A percentile compares a stretch with the other conserved stretches of the same genome.
Conservation (phyloP, 495 filamentous ascomycete genomes). For the Penicillium crystallinum region DNA sequence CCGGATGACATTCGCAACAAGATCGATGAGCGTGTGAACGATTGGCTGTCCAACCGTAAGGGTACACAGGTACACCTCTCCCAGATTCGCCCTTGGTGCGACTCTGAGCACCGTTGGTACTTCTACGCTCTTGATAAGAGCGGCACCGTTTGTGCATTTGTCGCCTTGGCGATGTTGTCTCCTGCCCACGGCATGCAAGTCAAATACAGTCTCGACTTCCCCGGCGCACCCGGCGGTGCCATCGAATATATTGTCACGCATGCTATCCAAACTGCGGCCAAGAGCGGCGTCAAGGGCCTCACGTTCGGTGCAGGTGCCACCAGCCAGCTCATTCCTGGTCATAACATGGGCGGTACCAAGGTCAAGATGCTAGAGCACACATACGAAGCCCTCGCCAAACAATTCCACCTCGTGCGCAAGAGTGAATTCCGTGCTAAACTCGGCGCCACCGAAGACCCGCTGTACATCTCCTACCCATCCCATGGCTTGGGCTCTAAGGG, state of each 20-base stretch:
- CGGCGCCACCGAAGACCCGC: constrained; percentile 67
- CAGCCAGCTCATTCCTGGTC: constrained; percentile 59
- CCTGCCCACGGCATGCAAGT: constrained; percentile 78
- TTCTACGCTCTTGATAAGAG: constrained; percentile 65
- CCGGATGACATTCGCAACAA: constrained; percentile 58
- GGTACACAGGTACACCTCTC: constrained; percentile 82
- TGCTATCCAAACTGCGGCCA: constrained; percentile 64
- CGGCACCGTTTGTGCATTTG: constrained; percentile 64
- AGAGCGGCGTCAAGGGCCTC: constrained; percentile 56
- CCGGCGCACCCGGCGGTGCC: constrained; percentile 66
- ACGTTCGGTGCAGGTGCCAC: constrained; percentile 79
- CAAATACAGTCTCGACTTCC: constrained; percentile 85
- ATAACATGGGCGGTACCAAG: constrained; percentile 67
- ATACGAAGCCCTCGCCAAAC: constrained; percentile 70
- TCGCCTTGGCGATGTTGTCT: constrained; percentile 67
- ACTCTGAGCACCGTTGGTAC: constrained; percentile 72
- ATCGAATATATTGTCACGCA: constrained; percentile 76
- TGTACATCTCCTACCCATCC: constrained; percentile 77
- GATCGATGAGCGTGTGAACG: constrained; percentile 64
- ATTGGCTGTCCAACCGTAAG: constrained; percentile 76
- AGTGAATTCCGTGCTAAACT: constrained; percentile 84
- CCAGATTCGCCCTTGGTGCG: constrained; percentile 76
- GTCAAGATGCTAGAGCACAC: constrained; percentile 69
- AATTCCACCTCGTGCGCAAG: constrained; percentile 74
- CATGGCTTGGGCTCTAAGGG: constrained; percentile 73